Evolutionary conservation across 257 asterid species (phyloP).

Genomic region (Dorcoceras hygrometricum): DNA sequence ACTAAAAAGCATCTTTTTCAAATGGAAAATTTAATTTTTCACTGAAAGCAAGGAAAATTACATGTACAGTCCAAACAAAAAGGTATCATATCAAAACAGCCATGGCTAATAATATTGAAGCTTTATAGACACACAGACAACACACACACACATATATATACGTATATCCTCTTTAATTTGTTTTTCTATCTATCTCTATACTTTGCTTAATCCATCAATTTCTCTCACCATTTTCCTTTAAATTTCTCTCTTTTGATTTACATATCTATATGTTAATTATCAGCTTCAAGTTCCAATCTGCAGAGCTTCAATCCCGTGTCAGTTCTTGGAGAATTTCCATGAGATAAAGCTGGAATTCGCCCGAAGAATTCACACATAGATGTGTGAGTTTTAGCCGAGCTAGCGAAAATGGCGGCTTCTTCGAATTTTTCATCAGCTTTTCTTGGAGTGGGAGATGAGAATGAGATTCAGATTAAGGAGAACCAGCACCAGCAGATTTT

Average conservation of each 20-base stretch:
- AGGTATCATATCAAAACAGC: neutral
- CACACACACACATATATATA: too few species aligned
- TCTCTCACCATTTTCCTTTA: too few species aligned
- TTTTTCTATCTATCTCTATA: neutral
- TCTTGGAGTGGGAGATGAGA: slow-evolving; percentile 39
- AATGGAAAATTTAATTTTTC: neutral
- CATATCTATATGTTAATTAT: too few species aligned
- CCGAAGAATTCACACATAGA: neutral
- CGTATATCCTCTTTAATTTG: neutral
- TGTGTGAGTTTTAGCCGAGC: neutral
- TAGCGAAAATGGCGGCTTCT: slow-evolving; percentile 44
- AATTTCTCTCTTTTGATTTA: too few species aligned
- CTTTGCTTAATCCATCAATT: neutral
- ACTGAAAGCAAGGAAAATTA: neutral
- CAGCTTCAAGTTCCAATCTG: neutral
- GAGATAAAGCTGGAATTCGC: too few species aligned
- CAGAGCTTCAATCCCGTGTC: too few species aligned
- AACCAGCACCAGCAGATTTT: slow-evolving; percentile 27
- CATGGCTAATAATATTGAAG: neutral
- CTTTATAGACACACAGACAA: neutral
- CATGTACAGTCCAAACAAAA: neutral
- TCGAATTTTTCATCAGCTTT: slow-evolving; percentile 45
- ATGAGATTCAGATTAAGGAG: slow-evolving; percentile 30
- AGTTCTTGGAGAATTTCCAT: neutral
- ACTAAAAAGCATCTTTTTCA: neutral